Percentiles rank a stretch among this genome's conserved stretches.
Evolutionary conservation across 1,284 basidiomycete genomes (phyloP).

Genomic region (Rhizopogon parksii): DNA sequence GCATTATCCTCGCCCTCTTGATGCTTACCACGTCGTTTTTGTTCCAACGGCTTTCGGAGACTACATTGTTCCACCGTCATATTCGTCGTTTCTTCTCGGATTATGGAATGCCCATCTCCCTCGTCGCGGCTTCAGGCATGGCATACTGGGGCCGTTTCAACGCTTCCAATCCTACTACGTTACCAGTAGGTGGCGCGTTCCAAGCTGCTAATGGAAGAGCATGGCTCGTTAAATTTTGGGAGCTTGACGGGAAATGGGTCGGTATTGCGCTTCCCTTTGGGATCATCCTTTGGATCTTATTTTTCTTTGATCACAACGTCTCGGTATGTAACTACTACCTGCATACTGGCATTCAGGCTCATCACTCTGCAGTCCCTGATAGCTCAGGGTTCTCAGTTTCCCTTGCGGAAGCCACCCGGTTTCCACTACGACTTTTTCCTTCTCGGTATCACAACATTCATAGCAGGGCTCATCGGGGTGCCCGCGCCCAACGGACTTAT

Average conservation of each 20-base stretch:
- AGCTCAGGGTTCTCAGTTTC: constrained; percentile 88
- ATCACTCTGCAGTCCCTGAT: constrained; percentile 63
- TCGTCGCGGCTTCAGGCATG: constrained; percentile 66
- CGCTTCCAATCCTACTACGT: constrained; percentile 51
- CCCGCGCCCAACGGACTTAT: constrained; percentile 95
- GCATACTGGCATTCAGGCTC: background rate
- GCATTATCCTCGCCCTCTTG: constrained; percentile 70
- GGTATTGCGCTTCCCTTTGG: constrained; percentile 76
- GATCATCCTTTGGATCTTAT: constrained; percentile 63
- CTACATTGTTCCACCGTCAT: constrained; percentile 64
- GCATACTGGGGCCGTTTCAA: constrained; percentile 84
- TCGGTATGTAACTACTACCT: constrained; percentile 45
- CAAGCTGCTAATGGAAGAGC: constrained; percentile 64
- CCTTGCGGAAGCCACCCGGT: constrained; percentile 85
- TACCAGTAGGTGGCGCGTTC: constrained; percentile 68
- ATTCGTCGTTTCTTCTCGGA: constrained; percentile 73
- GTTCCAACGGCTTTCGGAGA: constrained; percentile 61
- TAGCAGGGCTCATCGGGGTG: constrained; percentile 84
- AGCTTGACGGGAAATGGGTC: constrained; percentile 85
- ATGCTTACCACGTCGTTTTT: constrained; percentile 72
- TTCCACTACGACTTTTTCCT: constrained; percentile 91
- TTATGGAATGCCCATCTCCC: constrained; percentile 85
- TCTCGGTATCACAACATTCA: constrained; percentile 87
- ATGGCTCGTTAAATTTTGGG: constrained; percentile 92
- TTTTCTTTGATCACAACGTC: constrained; percentile 82